These are phyloP conservation scores for Boletus subcaerulescens DNA, from an alignment of 768 basidiomycete species.

Conservation along the genomic window DNA sequence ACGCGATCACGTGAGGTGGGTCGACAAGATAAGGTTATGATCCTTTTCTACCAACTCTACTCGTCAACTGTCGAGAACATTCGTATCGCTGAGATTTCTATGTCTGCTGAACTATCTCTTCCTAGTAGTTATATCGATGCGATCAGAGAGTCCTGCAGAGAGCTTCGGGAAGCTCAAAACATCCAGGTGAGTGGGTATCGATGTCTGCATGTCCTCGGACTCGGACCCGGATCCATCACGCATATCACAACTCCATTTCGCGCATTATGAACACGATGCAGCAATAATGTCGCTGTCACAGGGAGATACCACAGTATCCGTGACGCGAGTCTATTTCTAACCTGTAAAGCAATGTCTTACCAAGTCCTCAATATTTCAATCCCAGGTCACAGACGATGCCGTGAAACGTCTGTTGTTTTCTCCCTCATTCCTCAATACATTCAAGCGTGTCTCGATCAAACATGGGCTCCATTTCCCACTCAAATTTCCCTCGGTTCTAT, in stretches of 20 bases:
- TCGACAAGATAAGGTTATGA: slow-evolving; percentile 7
- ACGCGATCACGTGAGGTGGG: slow-evolving; percentile 17
- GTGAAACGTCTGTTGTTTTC: slow-evolving; percentile 65
- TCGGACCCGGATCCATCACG: not conserved
- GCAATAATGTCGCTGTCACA: not conserved
- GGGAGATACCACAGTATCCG: not conserved
- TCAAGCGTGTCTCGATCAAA: slow-evolving; percentile 53
- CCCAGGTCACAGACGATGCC: slow-evolving; percentile 53
- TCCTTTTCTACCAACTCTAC: not conserved
- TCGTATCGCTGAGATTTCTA: not conserved
- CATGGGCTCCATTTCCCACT: slow-evolving; percentile 80
- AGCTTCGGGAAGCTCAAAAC: slow-evolving; percentile 43
- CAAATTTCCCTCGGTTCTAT: slow-evolving; percentile 65
- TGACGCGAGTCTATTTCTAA: not conserved
- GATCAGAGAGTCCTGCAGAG: slow-evolving; percentile 51
- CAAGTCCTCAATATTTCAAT: slow-evolving; percentile 1
- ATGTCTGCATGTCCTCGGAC: not conserved
- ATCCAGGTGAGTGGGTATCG: slow-evolving; percentile 46
- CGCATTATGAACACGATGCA: not conserved
- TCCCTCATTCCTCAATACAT: slow-evolving; percentile 59
- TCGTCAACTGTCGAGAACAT: not conserved
- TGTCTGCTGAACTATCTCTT: slow-evolving; percentile 40
- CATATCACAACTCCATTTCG: slow-evolving; percentile 1
- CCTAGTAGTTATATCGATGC: slow-evolving; percentile 46
- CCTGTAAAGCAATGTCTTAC: slow-evolving; percentile 6